Conservation (phyloP, 1,139 yeast genomes). For the Kodamaea ohmeri region DNA sequence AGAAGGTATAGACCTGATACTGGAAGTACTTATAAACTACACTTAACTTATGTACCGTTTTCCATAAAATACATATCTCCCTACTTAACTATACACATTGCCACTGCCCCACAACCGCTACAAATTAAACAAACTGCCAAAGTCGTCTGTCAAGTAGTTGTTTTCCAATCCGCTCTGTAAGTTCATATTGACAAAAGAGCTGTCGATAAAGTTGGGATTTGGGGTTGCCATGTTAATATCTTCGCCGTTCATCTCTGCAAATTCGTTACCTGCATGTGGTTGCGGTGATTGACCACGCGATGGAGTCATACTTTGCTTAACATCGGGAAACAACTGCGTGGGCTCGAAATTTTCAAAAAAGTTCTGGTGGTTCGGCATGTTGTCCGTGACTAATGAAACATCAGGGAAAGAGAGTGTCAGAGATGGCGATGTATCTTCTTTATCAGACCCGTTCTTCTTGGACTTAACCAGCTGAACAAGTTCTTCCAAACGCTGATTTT, state of each 20-base stretch:
- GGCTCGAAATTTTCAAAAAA: slow-evolving; percentile 50
- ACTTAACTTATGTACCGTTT: too few relatives aligned
- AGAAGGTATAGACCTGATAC: too few relatives aligned
- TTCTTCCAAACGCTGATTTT: slow-evolving; percentile 26
- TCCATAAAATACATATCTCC: too few relatives aligned
- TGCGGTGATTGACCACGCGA: slow-evolving; percentile 40
- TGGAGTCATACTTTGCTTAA: slow-evolving; percentile 33
- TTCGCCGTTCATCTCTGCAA: slow-evolving; percentile 7
- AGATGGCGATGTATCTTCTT: slow-evolving; percentile 38
- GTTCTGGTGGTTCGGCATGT: slow-evolving; percentile 37
- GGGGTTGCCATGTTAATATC: slow-evolving; percentile 33
- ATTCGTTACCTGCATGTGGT: slow-evolving; percentile 6
- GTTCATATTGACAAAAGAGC: slow-evolving; percentile 45
- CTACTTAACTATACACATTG: too few relatives aligned
- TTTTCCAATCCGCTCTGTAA: slow-evolving; percentile 40
- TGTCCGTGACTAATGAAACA: slow-evolving; percentile 47
- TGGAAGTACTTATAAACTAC: too few relatives aligned
- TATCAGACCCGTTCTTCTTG: slow-evolving; percentile 12
- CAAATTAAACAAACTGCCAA: slow-evolving; percentile 15
- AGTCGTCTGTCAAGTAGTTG: slow-evolving; percentile 33
- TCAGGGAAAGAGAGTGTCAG: slow-evolving; percentile 45
- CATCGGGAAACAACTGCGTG: slow-evolving; percentile 47
- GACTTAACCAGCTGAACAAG: slow-evolving; percentile 33
- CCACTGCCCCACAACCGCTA: too few relatives aligned
- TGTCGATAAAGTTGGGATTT: slow-evolving; percentile 45